These are phyloP conservation scores for Drechslerella coelobrocha DNA, from an alignment of 2,329 filamentous ascomycete genomes.

Conservation along the genomic window DNA sequence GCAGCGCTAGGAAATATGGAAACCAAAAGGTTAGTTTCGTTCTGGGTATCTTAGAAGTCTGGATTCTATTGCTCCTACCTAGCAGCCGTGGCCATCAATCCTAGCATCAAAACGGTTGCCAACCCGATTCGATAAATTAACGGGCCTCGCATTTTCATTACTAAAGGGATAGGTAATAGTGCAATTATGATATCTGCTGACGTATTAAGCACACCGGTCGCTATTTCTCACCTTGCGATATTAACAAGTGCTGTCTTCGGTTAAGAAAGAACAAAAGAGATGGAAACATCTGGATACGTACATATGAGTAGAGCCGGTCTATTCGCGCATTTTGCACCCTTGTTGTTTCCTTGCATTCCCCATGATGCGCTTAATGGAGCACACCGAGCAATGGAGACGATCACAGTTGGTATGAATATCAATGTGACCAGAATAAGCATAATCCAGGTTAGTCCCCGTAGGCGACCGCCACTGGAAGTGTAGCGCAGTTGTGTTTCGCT, in stretches of 20 bases:
- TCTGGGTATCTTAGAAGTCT: no score
- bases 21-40: neutral
- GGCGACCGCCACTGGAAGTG: slow-evolving; percentile 25
- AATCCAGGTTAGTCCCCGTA: slow-evolving; percentile 34
- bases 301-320: slow-evolving; percentile 27
- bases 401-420: slow-evolving; percentile 26
- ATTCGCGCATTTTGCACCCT: slow-evolving; percentile 6
- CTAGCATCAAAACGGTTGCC: slow-evolving; percentile 25
- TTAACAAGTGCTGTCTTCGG: neutral
- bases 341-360: neutral
- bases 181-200: slow-evolving; percentile 35
- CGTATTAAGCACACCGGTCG: slow-evolving; percentile 31
- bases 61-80: slow-evolving; percentile 34
- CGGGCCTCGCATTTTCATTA: slow-evolving; percentile 25
- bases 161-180: slow-evolving; percentile 25
- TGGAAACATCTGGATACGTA: neutral
- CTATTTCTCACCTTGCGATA: slow-evolving; percentile 2
- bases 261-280: neutral
- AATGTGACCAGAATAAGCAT: slow-evolving; percentile 23
- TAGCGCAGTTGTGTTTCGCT: slow-evolving; percentile 40
- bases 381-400: slow-evolving; percentile 29
- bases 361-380: slow-evolving; percentile 7
- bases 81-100: slow-evolving; percentile 27
- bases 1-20: slow-evolving; percentile 10
- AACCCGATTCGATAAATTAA: slow-evolving; percentile 28